phyloP scores from a whole-genome alignment of 1,284 basidiomycete genomes.

The Cerrena zonata region DNA sequence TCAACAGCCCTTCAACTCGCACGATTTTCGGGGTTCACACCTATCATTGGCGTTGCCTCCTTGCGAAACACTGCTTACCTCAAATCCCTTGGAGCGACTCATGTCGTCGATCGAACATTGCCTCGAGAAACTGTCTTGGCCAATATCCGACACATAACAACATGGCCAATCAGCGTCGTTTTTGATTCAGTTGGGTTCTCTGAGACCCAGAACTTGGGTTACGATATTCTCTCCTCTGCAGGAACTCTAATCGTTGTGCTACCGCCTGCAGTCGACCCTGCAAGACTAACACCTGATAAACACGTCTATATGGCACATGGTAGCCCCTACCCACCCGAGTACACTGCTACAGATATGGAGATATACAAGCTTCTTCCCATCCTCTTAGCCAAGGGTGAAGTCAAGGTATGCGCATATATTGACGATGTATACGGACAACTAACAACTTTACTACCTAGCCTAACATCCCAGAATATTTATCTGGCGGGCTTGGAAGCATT shows the following conservation, averaged over 20 bases:
- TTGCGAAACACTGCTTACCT: slow-evolving; percentile 35
- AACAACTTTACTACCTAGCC: slow-evolving; percentile 18
- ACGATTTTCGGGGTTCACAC: slow-evolving; percentile 42
- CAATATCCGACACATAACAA: slow-evolving; percentile 8
- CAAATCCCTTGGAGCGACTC: slow-evolving; percentile 45
- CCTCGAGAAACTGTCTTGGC: not conserved
- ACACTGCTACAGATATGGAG: not conserved
- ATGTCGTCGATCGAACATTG: slow-evolving; percentile 30
- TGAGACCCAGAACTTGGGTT: slow-evolving; percentile 9
- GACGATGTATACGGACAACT: not conserved
- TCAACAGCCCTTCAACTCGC: slow-evolving; percentile 37
- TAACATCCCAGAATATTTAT: slow-evolving; percentile 24
- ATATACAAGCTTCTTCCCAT: not conserved
- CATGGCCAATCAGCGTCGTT: slow-evolving; percentile 8
- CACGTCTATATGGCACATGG: not conserved
- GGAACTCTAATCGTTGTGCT: slow-evolving; percentile 9
- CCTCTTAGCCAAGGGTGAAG: not conserved
- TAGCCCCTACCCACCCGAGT: not conserved
- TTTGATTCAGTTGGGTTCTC: slow-evolving; percentile 8
- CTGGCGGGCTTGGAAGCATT: slow-evolving; percentile 24
- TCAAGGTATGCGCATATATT: not conserved
- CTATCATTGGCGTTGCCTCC: slow-evolving; percentile 45
- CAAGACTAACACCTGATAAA: not conserved
- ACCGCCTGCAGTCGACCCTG: not conserved
- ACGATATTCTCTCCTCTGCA: slow-evolving; percentile 8